These are phyloP conservation scores for Nakaseomyces delphensis DNA, from an alignment of 1,139 yeast species.

Conservation along the genomic window DNA sequence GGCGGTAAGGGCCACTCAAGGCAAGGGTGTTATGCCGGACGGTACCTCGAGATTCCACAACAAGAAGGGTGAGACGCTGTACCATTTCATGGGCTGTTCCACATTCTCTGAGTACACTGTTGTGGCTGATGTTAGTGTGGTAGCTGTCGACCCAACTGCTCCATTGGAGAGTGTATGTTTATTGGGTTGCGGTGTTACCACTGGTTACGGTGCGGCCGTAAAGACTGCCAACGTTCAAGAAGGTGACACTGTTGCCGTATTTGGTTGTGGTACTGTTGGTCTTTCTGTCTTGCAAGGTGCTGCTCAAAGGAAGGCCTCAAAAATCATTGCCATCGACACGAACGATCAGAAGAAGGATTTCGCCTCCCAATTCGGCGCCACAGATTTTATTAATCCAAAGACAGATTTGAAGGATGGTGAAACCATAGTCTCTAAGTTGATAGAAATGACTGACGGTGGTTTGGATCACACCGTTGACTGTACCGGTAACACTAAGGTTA, in stretches of 20 bases:
- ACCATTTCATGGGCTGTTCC: slow-evolving; percentile 96
- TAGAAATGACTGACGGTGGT: slow-evolving; percentile 94
- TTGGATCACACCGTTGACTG: slow-evolving; percentile 94
- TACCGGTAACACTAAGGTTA: slow-evolving; percentile 90
- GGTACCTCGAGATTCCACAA: slow-evolving; percentile 79
- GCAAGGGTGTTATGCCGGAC: slow-evolving; percentile 91
- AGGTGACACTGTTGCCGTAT: slow-evolving; percentile 92
- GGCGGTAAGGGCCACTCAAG: slow-evolving; percentile 84
- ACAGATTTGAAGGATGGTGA: slow-evolving; percentile 58
- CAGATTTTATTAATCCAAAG: slow-evolving; percentile 83
- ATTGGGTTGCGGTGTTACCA: slow-evolving; percentile 96
- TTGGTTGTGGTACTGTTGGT: slow-evolving; percentile 97
- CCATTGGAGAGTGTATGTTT: slow-evolving; percentile 81
- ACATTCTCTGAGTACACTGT: slow-evolving; percentile 96
- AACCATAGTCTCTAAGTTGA: slow-evolving; percentile 71
- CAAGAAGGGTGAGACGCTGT: slow-evolving; percentile 70
- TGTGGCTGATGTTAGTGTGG: slow-evolving; percentile 95
- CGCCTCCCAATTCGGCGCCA: slow-evolving; percentile 89
- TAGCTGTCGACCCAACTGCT: slow-evolving; percentile 78
- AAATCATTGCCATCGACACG: slow-evolving; percentile 80
- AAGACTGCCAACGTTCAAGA: slow-evolving; percentile 86
- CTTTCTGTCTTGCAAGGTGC: slow-evolving; percentile 96
- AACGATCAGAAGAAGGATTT: slow-evolving; percentile 76
- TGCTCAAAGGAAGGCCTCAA: slow-evolving; percentile 64
- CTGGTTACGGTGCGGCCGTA: slow-evolving; percentile 96